Percentiles rank a stretch among this genome's conserved stretches.
Evolutionary conservation across 1,284 basidiomycete genomes (phyloP).

Genomic region (Fomes fomentarius): DNA sequence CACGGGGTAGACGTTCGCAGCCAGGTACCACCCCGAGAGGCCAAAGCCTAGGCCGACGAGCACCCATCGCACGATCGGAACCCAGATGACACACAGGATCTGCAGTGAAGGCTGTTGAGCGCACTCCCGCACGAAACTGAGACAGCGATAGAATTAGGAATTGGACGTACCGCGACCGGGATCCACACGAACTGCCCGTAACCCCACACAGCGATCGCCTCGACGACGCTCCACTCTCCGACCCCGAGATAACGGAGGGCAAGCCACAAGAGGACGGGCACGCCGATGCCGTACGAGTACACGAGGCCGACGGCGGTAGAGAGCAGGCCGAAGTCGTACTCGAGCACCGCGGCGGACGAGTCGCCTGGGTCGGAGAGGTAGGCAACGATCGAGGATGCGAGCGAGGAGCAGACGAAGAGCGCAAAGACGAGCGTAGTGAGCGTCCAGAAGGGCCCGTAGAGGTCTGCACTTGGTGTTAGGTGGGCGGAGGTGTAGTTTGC

Average conservation of each 20-base stretch:
- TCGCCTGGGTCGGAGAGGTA: slow-evolving; percentile 70
- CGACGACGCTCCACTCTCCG: slow-evolving; percentile 83
- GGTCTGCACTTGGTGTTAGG: slow-evolving; percentile 68
- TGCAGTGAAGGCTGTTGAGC: slow-evolving; percentile 31
- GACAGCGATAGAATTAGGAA: too few species aligned
- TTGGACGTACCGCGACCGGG: slow-evolving; percentile 65
- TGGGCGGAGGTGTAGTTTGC: slow-evolving; percentile 58
- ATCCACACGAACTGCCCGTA: slow-evolving; percentile 80
- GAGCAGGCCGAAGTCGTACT: slow-evolving; percentile 85
- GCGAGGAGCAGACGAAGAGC: slow-evolving; percentile 89
- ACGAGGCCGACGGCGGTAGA: slow-evolving; percentile 83
- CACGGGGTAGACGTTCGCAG: slow-evolving; percentile 86
- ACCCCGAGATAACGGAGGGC: slow-evolving; percentile 83
- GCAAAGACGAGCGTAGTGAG: slow-evolving; percentile 90
- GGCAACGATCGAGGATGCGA: slow-evolving; percentile 80
- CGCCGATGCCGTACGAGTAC: slow-evolving; percentile 82
- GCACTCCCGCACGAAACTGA: neutral
- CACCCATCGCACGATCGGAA: slow-evolving; percentile 79
- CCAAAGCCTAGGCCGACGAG: slow-evolving; percentile 73
- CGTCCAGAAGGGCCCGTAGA: slow-evolving; percentile 95
- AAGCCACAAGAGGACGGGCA: slow-evolving; percentile 82
- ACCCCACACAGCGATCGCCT: slow-evolving; percentile 77
- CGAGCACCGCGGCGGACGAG: slow-evolving; percentile 41
- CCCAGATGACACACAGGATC: slow-evolving; percentile 84
- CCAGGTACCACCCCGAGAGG: slow-evolving; percentile 83